A percentile compares a stretch with the other conserved stretches of the same genome.
Evolutionary conservation across 2,329 filamentous ascomycete genomes (phyloP).

Genomic region (Paecilomyces sp.): DNA sequence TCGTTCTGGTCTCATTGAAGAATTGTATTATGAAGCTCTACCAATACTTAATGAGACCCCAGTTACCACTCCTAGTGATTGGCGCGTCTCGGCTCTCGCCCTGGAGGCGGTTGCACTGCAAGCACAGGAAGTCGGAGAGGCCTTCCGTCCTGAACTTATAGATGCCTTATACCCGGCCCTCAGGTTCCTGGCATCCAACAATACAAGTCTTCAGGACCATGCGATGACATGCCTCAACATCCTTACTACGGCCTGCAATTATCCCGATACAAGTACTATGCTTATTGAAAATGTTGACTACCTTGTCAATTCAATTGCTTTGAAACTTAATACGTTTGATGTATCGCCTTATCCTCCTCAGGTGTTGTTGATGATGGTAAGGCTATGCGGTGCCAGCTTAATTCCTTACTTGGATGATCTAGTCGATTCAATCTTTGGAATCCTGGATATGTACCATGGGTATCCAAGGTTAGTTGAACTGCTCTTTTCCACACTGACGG

Average conservation of each 20-base stretch:
- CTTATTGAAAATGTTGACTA: conserved; percentile 93
- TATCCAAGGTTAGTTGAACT: conserved; percentile 80
- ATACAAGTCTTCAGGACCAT: conserved; percentile 64
- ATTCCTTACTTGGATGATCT: conserved; percentile 89
- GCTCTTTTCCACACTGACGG: conserved; percentile 73
- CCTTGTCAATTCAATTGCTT: conserved; percentile 83
- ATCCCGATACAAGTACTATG: conserved; percentile 65
- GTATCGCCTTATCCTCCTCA: conserved; percentile 86
- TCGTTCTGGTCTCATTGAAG: conserved; percentile 33
- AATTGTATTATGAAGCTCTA: conserved; percentile 37
- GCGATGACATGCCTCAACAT: conserved; percentile 77
- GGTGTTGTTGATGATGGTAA: conserved; percentile 90
- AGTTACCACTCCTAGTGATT: conserved; percentile 46
- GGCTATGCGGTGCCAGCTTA: conserved; percentile 70
- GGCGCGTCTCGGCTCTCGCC: conserved; percentile 69
- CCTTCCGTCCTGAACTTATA: conserved; percentile 78
- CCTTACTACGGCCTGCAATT: conserved; percentile 68
- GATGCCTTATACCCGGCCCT: conserved; percentile 89
- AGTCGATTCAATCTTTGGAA: conserved; percentile 82
- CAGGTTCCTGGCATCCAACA: conserved; percentile 71
- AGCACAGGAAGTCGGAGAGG: conserved; percentile 56
- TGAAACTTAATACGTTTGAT: conserved; percentile 86
- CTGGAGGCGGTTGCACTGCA: conserved; percentile 74
- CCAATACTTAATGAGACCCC: conserved; percentile 31
- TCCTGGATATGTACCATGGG: conserved; percentile 90